These are phyloP conservation scores for Phaeodactylum tricornutum DNA, from an alignment of 108 stramenopile species.

Conservation along the genomic window DNA sequence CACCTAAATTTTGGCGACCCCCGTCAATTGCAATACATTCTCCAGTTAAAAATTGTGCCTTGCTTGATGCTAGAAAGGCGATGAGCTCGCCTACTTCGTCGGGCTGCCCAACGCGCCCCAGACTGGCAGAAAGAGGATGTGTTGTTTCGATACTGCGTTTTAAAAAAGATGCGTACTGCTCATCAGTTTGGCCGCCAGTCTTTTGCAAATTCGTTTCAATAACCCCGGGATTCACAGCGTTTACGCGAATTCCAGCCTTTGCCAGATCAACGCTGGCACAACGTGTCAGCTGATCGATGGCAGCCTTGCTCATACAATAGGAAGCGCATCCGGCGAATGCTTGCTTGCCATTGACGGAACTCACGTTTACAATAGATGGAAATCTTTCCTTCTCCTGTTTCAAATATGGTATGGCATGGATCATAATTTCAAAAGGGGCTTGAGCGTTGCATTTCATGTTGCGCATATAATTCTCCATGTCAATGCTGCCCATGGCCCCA, in stretches of 20 bases:
- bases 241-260: conserved; percentile 44
- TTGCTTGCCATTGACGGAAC: conserved; percentile 58
- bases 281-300: conserved; percentile 46
- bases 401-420: conserved; percentile 41
- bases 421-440: conserved; percentile 56
- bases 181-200: conserved; percentile 31
- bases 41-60: conserved; percentile 47
- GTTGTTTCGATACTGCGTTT: conserved; percentile 37
- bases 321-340: conserved; percentile 38
- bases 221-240: conserved; percentile 61
- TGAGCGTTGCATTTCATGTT: conserved; percentile 46
- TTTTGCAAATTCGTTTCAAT: conserved; percentile 48
- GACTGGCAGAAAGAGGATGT: conserved; percentile 37
- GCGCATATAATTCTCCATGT: conserved; percentile 33
- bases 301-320: conserved; percentile 63
- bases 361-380: conserved; percentile 50
- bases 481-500: conserved; percentile 25
- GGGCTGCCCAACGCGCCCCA: conserved; percentile 37
- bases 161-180: conserved; percentile 41
- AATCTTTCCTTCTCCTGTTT: conserved; percentile 12
- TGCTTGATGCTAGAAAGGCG: conserved; percentile 41
- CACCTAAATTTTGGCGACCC: conserved; percentile 45
- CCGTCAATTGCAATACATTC: conserved; percentile 59
- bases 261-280: conserved; percentile 59
- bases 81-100: conserved; percentile 49